Evolutionary conservation across 2,329 filamentous ascomycete species (phyloP).

Genomic region (Aureobasidium zeae): DNA sequence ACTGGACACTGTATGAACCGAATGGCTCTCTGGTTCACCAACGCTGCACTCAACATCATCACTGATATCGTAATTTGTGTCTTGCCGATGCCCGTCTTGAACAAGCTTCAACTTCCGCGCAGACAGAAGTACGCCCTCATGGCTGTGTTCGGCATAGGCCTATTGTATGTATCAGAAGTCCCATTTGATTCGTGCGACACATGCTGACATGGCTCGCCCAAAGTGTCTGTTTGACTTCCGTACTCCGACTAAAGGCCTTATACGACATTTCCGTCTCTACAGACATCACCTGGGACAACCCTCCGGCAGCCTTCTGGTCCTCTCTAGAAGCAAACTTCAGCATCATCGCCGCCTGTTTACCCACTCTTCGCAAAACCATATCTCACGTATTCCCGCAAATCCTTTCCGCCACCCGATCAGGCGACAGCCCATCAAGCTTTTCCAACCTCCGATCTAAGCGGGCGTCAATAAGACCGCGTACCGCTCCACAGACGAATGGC

Average conservation of each 20-base stretch:
- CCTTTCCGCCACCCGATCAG: slow-evolving; percentile 18
- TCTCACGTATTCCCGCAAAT: slow-evolving; percentile 28
- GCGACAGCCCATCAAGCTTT: not conserved
- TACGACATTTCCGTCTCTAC: slow-evolving; percentile 21
- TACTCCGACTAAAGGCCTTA: slow-evolving; percentile 26
- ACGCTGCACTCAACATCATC: slow-evolving; percentile 29
- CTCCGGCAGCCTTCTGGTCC: slow-evolving; percentile 29
- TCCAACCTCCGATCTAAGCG: not conserved
- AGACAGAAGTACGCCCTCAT: slow-evolving; percentile 28
- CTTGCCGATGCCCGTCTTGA: slow-evolving; percentile 28
- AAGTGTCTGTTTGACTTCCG: slow-evolving; percentile 26
- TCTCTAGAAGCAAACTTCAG: slow-evolving; percentile 29
- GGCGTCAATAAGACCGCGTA: not conserved
- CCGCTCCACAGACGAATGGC: not conserved
- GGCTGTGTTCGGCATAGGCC: slow-evolving; percentile 29
- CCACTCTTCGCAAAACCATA: slow-evolving; percentile 32
- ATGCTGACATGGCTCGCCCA: not conserved
- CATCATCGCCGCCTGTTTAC: slow-evolving; percentile 31
- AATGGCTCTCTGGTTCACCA: slow-evolving; percentile 36
- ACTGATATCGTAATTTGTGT: slow-evolving; percentile 30
- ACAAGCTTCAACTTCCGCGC: slow-evolving; percentile 27
- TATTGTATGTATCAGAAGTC: slow-evolving; percentile 21
- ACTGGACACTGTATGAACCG: slow-evolving; percentile 32
- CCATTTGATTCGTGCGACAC: slow-evolving; percentile 14
- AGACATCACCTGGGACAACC: slow-evolving; percentile 27